phyloP scores from a whole-genome alignment of 1,284 basidiomycete species.

The Pulchroboletus neoregius region DNA sequence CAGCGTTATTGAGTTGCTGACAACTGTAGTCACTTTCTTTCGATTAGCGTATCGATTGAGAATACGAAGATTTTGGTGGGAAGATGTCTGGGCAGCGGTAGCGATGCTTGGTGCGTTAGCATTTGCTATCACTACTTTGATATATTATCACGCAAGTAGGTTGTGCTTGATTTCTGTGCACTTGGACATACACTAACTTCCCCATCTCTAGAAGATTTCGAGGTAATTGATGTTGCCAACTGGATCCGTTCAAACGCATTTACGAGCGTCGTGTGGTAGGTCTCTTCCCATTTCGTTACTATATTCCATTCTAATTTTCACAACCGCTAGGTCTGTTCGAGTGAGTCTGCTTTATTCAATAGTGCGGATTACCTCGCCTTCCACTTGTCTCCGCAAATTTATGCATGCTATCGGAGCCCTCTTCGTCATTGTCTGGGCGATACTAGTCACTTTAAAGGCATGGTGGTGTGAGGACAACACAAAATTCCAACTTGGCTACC shows the following conservation, averaged over 20 bases:
- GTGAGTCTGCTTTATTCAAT: conserved; percentile 18
- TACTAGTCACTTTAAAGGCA: conserved; percentile 2
- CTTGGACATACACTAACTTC: not conserved
- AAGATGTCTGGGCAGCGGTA: conserved; percentile 19
- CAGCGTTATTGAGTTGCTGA: not conserved
- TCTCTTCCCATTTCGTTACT: not conserved
- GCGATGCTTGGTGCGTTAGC: not conserved
- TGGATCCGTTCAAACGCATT: not conserved
- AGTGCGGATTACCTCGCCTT: conserved; percentile 5
- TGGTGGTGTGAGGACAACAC: not conserved
- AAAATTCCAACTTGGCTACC: not conserved
- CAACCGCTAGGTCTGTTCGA: conserved; percentile 13
- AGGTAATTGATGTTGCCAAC: not conserved
- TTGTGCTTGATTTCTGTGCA: not conserved
- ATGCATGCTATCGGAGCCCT: not conserved
- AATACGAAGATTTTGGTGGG: conserved; percentile 22
- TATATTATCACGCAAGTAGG: not conserved
- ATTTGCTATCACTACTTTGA: not conserved
- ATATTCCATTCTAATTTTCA: not conserved
- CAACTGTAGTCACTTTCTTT: conserved; percentile 1
- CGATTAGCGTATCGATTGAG: conserved; percentile 15
- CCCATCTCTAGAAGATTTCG: not conserved
- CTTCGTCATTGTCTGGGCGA: conserved; percentile 7
- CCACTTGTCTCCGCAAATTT: not conserved
- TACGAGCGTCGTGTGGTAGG: conserved; percentile 11